phyloP scores from a whole-genome alignment of 805 yeast genomes.

The Huiozyma sinensis region DNA sequence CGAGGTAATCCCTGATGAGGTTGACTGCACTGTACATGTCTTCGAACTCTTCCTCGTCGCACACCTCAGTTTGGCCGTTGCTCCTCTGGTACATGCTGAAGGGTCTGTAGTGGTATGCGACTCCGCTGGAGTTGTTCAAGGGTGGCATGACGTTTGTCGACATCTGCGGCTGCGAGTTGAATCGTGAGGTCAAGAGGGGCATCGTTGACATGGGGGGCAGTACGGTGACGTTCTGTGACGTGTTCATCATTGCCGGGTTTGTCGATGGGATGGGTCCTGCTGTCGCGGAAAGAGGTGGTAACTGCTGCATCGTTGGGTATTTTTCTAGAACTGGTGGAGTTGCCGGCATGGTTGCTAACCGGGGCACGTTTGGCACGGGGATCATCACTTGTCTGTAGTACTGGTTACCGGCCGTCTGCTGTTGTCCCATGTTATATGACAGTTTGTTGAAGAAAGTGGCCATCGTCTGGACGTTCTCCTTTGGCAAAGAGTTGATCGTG shows the following conservation, averaged over 20 bases:
- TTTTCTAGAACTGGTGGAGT: not conserved
- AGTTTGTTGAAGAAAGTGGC: constrained; percentile 5
- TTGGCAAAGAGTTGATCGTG: constrained; percentile 2
- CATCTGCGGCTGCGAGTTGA: not conserved
- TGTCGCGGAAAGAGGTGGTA: constrained; percentile 4
- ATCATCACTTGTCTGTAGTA: not conserved
- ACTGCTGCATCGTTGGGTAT: constrained; percentile 5
- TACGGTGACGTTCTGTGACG: not conserved
- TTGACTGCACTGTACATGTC: constrained; percentile 14
- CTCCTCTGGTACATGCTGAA: constrained; percentile 18
- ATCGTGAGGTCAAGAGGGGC: constrained; percentile 9
- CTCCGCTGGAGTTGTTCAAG: not conserved
- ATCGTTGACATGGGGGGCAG: constrained; percentile 12
- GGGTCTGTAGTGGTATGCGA: constrained; percentile 2
- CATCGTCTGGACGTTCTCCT: constrained; percentile 1
- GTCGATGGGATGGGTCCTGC: not conserved
- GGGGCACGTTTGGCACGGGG: not conserved
- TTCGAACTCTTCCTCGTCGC: constrained; percentile 7
- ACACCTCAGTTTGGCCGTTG: constrained; percentile 4
- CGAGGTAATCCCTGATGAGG: constrained; percentile 20
- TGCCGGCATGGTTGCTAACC: no score
- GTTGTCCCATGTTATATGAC: constrained; percentile 4
- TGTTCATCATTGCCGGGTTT: not conserved
- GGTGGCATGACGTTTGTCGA: not conserved
- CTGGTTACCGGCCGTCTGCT: not conserved